Evolutionary conservation across 768 basidiomycete genomes (phyloP).

Genomic region (Leccinum uliginosum): DNA sequence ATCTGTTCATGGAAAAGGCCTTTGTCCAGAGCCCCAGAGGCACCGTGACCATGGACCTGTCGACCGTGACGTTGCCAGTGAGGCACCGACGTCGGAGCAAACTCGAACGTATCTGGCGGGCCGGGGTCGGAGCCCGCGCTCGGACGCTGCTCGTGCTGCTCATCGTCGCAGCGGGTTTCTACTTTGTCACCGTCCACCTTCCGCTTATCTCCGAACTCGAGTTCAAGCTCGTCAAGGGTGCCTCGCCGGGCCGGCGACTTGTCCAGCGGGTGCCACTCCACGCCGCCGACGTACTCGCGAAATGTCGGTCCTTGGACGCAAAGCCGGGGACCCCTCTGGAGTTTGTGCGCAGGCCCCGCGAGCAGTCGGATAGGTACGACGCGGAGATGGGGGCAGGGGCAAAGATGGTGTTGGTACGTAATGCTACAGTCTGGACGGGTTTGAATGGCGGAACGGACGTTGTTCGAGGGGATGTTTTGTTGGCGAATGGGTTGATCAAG

Average conservation of each 20-base stretch:
- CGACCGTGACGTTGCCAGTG: background rate
- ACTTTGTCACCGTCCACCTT: constrained; percentile 8
- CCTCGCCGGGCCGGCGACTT: background rate
- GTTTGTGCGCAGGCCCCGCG: constrained; percentile 47
- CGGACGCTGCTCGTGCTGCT: constrained; percentile 16
- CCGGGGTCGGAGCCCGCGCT: constrained; percentile 1
- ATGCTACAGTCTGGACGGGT: constrained; percentile 81
- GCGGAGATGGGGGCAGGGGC: constrained; percentile 41
- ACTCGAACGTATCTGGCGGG: background rate
- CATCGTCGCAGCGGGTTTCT: constrained; percentile 13
- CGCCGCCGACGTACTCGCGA: constrained; percentile 33
- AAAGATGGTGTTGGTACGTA: constrained; percentile 48
- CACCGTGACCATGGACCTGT: background rate
- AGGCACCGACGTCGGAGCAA: background rate
- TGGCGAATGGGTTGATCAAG: constrained; percentile 62
- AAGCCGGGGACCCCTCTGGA: constrained; percentile 41
- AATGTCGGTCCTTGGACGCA: constrained; percentile 42
- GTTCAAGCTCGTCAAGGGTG: background rate
- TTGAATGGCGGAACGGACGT: constrained; percentile 50
- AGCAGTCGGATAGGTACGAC: constrained; percentile 52
- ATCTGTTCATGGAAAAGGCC: constrained; percentile 12
- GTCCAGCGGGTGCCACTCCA: constrained; percentile 16
- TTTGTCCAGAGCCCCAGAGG: background rate
- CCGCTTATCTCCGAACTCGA: constrained; percentile 3
- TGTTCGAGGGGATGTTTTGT: constrained; percentile 53